A percentile compares a stretch with the other conserved stretches of the same genome.
Evolutionary conservation across 1,284 basidiomycete genomes (phyloP).

Genomic region (Fomitopsis palustris): DNA sequence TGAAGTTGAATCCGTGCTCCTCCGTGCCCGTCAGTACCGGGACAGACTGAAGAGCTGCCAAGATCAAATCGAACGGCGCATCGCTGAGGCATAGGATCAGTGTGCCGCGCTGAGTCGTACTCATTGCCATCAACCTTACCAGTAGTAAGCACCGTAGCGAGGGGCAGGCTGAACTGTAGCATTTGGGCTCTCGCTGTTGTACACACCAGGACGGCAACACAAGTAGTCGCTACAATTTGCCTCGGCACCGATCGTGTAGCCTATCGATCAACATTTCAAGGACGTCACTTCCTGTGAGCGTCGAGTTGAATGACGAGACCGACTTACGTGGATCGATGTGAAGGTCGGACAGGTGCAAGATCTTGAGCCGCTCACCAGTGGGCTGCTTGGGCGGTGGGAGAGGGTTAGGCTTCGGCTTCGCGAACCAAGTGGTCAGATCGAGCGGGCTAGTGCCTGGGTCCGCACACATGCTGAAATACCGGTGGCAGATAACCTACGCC

Average conservation of each 20-base stretch:
- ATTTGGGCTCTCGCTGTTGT: constrained; percentile 51
- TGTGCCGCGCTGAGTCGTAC: background rate
- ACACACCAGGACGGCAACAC: constrained; percentile 64
- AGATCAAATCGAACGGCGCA: constrained; percentile 59
- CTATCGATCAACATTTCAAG: constrained; percentile 28
- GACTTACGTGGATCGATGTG: constrained; percentile 70
- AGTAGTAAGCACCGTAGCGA: constrained; percentile 60
- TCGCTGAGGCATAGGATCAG: constrained; percentile 44
- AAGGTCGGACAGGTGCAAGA: constrained; percentile 75
- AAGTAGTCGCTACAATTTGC: constrained; percentile 71
- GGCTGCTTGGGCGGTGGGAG: constrained; percentile 50
- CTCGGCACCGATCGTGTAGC: constrained; percentile 70
- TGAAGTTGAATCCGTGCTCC: constrained; percentile 59
- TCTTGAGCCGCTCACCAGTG: constrained; percentile 65
- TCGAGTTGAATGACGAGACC: background rate
- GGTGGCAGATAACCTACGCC: constrained; percentile 53
- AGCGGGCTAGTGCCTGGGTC: constrained; percentile 48
- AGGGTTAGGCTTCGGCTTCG: constrained; percentile 67
- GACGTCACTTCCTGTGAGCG: background rate
- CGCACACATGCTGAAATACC: constrained; percentile 50
- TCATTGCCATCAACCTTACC: constrained; percentile 34
- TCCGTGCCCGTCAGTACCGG: constrained; percentile 63
- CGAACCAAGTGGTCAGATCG: constrained; percentile 55
- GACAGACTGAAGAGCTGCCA: constrained; percentile 65
- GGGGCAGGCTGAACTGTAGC: constrained; percentile 54